A percentile compares a stretch with the other conserved stretches of the same genome.
These are phyloP conservation scores for Rutidosis leptorrhynchoides DNA, from an alignment of 129 eudicot genomes.

Conservation along the genomic window DNA sequence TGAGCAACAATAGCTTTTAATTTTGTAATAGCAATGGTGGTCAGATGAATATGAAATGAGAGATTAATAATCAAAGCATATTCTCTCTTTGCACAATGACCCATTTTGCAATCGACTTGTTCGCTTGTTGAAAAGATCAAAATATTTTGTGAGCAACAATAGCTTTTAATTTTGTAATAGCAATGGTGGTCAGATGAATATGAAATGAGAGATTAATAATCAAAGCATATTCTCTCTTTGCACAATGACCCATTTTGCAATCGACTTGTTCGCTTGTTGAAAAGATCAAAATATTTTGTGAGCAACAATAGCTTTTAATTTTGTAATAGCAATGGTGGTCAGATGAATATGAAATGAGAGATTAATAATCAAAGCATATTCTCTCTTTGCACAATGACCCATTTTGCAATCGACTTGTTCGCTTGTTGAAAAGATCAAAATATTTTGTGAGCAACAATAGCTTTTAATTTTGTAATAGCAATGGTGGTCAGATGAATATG, in stretches of 20 bases:
- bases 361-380: neutral
- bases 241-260: neutral
- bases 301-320: neutral
- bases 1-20: neutral
- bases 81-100: neutral
- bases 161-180: constrained; percentile 1
- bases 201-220: neutral
- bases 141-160: neutral
- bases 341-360: neutral
- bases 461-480: constrained; percentile 3
- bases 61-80: neutral
- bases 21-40: neutral
- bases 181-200: neutral
- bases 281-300: neutral
- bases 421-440: neutral
- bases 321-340: neutral
- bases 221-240: neutral
- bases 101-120: neutral
- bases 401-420: neutral
- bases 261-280: neutral
- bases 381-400: neutral
- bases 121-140: neutral
- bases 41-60: neutral
- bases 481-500: neutral
- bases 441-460: neutral